Conservation (phyloP, 2,329 filamentous ascomycete genomes). For the Cercospora canescens region DNA sequence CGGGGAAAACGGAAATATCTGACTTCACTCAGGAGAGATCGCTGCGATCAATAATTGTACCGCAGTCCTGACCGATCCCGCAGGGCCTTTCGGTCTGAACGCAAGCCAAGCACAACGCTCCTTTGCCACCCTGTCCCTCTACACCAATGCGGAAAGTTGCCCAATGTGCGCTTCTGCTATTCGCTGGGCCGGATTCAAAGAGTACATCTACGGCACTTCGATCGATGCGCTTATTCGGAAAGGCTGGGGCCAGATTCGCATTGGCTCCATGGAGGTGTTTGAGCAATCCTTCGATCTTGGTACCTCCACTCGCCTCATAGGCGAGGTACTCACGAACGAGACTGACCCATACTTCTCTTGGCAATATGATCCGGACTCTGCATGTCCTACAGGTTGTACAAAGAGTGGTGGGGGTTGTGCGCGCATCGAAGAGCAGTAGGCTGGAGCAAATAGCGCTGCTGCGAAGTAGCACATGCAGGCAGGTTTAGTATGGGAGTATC, state of each 20-base stretch:
- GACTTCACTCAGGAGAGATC: slow-evolving; percentile 48
- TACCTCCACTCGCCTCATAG: slow-evolving; percentile 43
- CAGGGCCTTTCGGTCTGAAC: slow-evolving; percentile 47
- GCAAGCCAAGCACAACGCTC: slow-evolving; percentile 45
- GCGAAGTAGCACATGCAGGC: too few species aligned
- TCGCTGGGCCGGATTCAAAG: slow-evolving; percentile 56
- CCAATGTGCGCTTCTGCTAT: slow-evolving; percentile 61
- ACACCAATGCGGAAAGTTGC: slow-evolving; percentile 60
- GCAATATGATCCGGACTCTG: slow-evolving; percentile 49
- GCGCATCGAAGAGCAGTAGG: background rate
- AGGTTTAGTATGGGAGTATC: too few species aligned
- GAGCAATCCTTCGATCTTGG: slow-evolving; percentile 42
- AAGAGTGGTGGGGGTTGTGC: slow-evolving; percentile 14
- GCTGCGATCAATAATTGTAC: slow-evolving; percentile 58
- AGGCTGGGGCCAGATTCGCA: slow-evolving; percentile 55
- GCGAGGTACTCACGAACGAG: slow-evolving; percentile 51
- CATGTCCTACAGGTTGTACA: slow-evolving; percentile 40
- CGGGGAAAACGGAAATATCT: background rate
- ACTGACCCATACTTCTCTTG: slow-evolving; percentile 56
- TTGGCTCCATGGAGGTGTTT: slow-evolving; percentile 51
- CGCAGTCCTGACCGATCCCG: slow-evolving; percentile 47
- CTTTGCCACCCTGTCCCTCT: slow-evolving; percentile 51
- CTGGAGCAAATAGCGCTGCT: background rate
- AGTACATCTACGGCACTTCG: slow-evolving; percentile 57
- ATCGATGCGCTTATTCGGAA: slow-evolving; percentile 48